Percentiles rank a stretch among this genome's conserved stretches.
These are phyloP conservation scores for Exophiala bonariae DNA, from an alignment of 2,329 filamentous ascomycete species.

Conservation along the genomic window DNA sequence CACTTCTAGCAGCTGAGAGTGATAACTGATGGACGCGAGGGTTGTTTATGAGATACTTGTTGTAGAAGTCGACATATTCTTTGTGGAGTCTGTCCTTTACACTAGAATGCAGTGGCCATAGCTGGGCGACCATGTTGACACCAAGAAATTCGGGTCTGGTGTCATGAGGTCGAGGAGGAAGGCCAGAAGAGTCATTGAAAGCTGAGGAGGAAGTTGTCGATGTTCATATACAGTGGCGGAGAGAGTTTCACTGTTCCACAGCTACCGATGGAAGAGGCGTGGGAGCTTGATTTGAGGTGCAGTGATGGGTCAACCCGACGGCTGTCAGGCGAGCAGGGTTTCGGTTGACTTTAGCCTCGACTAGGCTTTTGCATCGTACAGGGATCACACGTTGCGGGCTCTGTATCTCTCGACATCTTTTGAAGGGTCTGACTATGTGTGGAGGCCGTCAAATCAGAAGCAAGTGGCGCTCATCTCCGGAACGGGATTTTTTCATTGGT, in stretches of 20 bases:
- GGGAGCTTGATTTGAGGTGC: too few relatives aligned
- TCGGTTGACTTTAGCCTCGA: too few relatives aligned
- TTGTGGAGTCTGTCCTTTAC: conserved; percentile 48
- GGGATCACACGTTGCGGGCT: conserved; percentile 3
- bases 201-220: not conserved
- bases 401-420: too few relatives aligned
- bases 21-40: conserved; percentile 58
- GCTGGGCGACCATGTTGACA: conserved; percentile 17
- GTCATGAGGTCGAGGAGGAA: not conserved
- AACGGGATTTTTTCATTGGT: conserved; percentile 8
- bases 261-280: not conserved
- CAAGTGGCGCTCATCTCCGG: conserved; percentile 5
- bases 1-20: conserved; percentile 51
- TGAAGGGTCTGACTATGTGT: too few relatives aligned
- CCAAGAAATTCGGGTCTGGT: not conserved
- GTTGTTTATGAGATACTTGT: conserved; percentile 50
- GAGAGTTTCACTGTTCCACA: not conserved
- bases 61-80: conserved; percentile 56
- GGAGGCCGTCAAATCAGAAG: conserved; percentile 9
- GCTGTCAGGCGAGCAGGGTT: too few relatives aligned
- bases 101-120: conserved; percentile 51
- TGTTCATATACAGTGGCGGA: conserved; percentile 6
- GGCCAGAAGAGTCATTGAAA: not conserved
- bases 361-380: not conserved
- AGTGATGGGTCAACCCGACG: too few relatives aligned